These are phyloP conservation scores for Dalechampia spathulata DNA, from an alignment of 441 rosid species.

Conservation along the genomic window DNA sequence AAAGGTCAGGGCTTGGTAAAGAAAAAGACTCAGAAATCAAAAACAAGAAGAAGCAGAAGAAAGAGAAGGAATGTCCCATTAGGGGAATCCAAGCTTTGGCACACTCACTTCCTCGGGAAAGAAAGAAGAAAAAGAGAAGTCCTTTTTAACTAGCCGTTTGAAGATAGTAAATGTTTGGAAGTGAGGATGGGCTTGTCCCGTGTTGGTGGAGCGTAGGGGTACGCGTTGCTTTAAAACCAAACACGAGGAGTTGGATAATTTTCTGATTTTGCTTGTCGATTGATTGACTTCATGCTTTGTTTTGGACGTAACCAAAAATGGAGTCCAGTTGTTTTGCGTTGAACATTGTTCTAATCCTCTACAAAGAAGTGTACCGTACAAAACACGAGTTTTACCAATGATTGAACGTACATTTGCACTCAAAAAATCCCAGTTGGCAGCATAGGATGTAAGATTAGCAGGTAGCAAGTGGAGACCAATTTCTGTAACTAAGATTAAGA, in stretches of 20 bases:
- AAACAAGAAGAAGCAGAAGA: constrained; percentile 3
- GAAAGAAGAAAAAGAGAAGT: background rate
- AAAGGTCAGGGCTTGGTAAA: constrained; percentile 14
- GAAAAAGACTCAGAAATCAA: background rate
- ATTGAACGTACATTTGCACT: too few species aligned
- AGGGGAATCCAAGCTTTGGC: background rate
- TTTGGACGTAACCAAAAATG: background rate
- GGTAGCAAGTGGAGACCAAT: too few species aligned
- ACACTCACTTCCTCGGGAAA: constrained; percentile 6
- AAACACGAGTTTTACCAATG: too few species aligned
- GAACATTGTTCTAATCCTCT: too few species aligned
- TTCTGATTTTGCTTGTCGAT: background rate
- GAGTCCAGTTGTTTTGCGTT: constrained; percentile 2
- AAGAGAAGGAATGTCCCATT: background rate
- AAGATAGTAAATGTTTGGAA: background rate
- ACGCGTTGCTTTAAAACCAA: background rate
- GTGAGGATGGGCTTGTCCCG: background rate
- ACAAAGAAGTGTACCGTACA: too few species aligned
- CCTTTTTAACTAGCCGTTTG: constrained; percentile 12
- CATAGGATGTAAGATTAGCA: too few species aligned
- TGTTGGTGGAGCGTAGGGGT: constrained; percentile 5
- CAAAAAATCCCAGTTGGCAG: too few species aligned
- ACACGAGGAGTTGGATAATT: too few species aligned
- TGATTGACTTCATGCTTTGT: too few species aligned
- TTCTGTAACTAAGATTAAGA: too few species aligned